These are phyloP conservation scores for Monosporozyma aerobia DNA, from an alignment of 805 yeast species.

Conservation along the genomic window DNA sequence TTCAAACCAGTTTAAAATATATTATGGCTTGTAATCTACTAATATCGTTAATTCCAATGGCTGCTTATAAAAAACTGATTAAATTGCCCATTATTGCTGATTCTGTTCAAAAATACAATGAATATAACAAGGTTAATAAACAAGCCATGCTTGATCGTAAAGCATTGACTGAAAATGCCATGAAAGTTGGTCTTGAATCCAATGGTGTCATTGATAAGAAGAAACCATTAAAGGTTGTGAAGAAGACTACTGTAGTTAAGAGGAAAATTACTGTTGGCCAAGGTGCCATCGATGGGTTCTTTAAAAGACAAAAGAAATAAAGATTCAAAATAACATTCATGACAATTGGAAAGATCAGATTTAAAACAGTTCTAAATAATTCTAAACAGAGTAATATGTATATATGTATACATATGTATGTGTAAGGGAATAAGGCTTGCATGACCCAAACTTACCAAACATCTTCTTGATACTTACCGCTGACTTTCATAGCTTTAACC, in stretches of 20 bases:
- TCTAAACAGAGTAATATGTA: not conserved
- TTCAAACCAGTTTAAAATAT: constrained; percentile 31
- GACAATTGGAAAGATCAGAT: not conserved
- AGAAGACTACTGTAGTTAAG: constrained; percentile 26
- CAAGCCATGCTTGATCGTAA: constrained; percentile 19
- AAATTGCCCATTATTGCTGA: constrained; percentile 19
- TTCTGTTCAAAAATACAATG: constrained; percentile 27
- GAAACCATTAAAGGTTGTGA: constrained; percentile 12
- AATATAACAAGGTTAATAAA: constrained; percentile 15
- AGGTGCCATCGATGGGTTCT: constrained; percentile 66
- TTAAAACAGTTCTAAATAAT: not conserved
- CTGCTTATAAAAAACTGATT: constrained; percentile 25
- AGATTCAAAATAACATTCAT: constrained; percentile 2
- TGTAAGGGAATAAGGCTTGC: not conserved
- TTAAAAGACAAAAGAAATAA: constrained; percentile 32
- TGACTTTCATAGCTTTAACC: constrained; percentile 68
- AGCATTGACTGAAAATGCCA: constrained; percentile 25
- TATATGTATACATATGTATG: not conserved
- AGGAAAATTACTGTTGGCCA: constrained; percentile 44
- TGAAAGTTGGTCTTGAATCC: constrained; percentile 20
- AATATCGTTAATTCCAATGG: constrained; percentile 41
- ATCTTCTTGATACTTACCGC: constrained; percentile 92
- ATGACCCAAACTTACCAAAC: constrained; percentile 57
- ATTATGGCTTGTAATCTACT: constrained; percentile 34
- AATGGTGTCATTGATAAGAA: constrained; percentile 9